A percentile compares a stretch with the other conserved stretches of the same genome.
phyloP scores from a whole-genome alignment of 331 rosid species.

The Prunus yedoensis region DNA sequence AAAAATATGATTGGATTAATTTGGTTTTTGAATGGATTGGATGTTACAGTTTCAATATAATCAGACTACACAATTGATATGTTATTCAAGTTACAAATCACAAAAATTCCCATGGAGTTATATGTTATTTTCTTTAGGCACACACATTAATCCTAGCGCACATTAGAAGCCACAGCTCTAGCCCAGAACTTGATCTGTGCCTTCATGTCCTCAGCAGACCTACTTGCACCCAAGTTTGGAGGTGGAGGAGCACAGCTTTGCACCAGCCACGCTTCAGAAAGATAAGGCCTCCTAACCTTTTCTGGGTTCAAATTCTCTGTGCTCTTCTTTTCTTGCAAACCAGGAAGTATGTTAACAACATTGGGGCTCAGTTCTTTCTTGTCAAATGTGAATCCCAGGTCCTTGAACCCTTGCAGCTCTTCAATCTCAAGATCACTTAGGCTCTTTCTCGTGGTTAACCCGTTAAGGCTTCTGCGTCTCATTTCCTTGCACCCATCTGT shows the following conservation, averaged over 20 bases:
- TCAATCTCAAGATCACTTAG: conserved; percentile 70
- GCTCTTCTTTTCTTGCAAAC: conserved; percentile 55
- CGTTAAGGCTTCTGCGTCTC: conserved; percentile 36
- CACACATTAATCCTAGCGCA: conserved; percentile 31
- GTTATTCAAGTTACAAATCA: background rate
- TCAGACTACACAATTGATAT: background rate
- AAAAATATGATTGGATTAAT: too few species aligned
- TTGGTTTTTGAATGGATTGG: too few species aligned
- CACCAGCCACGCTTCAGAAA: conserved; percentile 83
- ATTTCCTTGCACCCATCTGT: conserved; percentile 49
- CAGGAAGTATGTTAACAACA: conserved; percentile 76
- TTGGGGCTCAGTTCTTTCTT: conserved; percentile 48
- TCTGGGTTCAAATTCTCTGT: conserved; percentile 45
- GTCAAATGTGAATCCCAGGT: conserved; percentile 90
- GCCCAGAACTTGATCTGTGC: conserved; percentile 90
- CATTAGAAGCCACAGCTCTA: conserved; percentile 75
- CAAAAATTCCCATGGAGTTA: background rate
- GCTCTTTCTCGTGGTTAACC: conserved; percentile 54
- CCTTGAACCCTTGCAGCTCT: conserved; percentile 92
- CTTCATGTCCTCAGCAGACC: conserved; percentile 61
- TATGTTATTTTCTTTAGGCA: too few species aligned
- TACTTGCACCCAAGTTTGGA: conserved; percentile 51
- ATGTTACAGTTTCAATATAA: background rate
- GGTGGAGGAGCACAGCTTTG: conserved; percentile 57
- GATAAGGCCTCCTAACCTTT: conserved; percentile 66